Evolutionary conservation across 2,329 filamentous ascomycete species (phyloP).

Genomic region (Microsporum canis): DNA sequence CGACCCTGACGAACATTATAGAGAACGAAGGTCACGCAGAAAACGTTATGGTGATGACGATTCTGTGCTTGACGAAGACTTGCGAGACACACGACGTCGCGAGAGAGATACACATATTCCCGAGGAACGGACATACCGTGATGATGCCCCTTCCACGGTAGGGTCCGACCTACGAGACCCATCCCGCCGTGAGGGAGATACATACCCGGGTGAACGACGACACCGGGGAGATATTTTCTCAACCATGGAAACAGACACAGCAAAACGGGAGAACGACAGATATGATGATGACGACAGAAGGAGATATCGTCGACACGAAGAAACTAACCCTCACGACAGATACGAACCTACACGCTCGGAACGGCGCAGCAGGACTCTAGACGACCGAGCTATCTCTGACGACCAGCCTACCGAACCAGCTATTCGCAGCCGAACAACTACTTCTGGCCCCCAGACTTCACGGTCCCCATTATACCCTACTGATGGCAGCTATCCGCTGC

Average conservation of each 20-base stretch:
- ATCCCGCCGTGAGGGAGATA: background rate
- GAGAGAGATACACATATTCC: background rate
- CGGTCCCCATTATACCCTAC: background rate
- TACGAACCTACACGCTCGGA: background rate
- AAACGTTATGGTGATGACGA: background rate
- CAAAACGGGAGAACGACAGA: background rate
- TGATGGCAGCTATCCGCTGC: background rate
- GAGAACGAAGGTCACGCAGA: slow-evolving; percentile 10
- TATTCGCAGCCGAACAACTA: background rate
- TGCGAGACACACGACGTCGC: background rate
- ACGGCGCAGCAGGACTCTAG: background rate
- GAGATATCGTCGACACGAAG: background rate
- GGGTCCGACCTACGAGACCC: background rate
- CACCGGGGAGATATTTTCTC: background rate
- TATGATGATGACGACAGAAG: background rate
- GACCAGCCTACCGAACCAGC: background rate
- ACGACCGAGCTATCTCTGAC: background rate
- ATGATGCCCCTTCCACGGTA: slow-evolving; percentile 11
- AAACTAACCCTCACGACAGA: background rate
- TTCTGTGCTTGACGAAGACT: background rate
- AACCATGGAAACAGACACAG: background rate
- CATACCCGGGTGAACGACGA: background rate
- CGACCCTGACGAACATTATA: slow-evolving; percentile 3
- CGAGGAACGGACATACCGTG: slow-evolving; percentile 14
- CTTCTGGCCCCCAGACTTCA: background rate